Evolutionary conservation across 2,329 filamentous ascomycete genomes (phyloP).

Genomic region (Fusarium setosum): DNA sequence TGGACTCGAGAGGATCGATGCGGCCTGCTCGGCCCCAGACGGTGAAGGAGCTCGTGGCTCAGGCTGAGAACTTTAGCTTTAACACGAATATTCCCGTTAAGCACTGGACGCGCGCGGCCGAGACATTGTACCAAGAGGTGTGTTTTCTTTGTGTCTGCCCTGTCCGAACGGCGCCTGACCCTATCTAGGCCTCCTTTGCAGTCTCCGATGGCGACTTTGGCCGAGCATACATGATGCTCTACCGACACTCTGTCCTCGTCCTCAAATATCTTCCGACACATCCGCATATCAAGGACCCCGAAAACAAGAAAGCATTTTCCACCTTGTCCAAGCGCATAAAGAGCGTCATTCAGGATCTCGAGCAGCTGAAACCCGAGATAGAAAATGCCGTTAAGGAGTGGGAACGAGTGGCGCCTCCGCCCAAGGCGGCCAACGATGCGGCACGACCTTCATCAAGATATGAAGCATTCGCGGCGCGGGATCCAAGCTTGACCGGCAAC

Average conservation of each 20-base stretch:
- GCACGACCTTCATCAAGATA: conserved; percentile 49
- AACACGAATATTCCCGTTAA: conserved; percentile 80
- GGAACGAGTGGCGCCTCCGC: conserved; percentile 62
- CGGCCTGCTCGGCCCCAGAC: conserved; percentile 67
- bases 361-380: conserved; percentile 83
- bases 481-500: conserved; percentile 69
- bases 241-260: conserved; percentile 88
- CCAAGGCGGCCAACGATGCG: conserved; percentile 37
- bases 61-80: conserved; percentile 85
- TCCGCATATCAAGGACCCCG: conserved; percentile 76
- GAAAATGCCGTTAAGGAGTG: conserved; percentile 77
- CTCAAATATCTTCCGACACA: conserved; percentile 80
- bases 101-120: conserved; percentile 84
- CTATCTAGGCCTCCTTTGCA: conserved; percentile 80
- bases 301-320: conserved; percentile 72
- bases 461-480: conserved; percentile 62
- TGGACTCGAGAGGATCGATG: conserved; percentile 46
- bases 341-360: conserved; percentile 75
- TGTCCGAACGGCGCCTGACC: conserved; percentile 26
- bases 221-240: conserved; percentile 91
- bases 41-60: conserved; percentile 79
- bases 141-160: conserved; percentile 23
- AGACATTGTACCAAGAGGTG: conserved; percentile 85
- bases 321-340: conserved; percentile 61
- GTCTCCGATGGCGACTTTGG: conserved; percentile 86